Evolutionary conservation across 139 green algal species (phyloP), one percentile per base, ranked within the genome.

Genomic region (Chlorella sp.): DNA sequence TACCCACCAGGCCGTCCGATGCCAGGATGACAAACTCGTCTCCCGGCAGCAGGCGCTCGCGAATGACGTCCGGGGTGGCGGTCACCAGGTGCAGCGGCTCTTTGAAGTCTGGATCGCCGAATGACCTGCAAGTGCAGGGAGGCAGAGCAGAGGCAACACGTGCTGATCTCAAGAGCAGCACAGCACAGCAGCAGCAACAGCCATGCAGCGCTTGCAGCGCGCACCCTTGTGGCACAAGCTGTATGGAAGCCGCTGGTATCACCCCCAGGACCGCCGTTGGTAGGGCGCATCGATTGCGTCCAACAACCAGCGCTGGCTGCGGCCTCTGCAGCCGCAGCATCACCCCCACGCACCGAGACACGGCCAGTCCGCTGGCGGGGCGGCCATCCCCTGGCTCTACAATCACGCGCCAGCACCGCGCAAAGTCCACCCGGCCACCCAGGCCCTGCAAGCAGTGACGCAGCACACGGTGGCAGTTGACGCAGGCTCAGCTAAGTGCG

Each of bases 101-200:
- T 87, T 96, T 96, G 89, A 96, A 96, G 39, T 94, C 91, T 1
- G 94, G 86, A 74, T 96, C 93, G 17, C 93, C 93, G 71, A 96
- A 85, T 12, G 71, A 78, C 16, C 87, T 84, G 78, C 34, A n/a
- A 23, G 51, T 60, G 3, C 9, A 60, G 51, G 21, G 9, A 51
- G 44, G 6, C 9, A 51, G 44, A 9, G 44, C 44, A 51, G 44
- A 51, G 9, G n/a, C n/a, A 51, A 51, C 44, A 51, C 9, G 44
- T 6, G 44, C n/a, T n/a, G n/a, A n/a, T n/a, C n/a, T n/a, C n/a
- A n/a, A n/a, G n/a, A n/a, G n/a, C n/a, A n/a, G n/a, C n/a, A n/a
- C n/a, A n/a, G n/a, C n/a, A n/a, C n/a, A n/a, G n/a, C n/a, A n/a
- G n/a, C n/a, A n/a, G n/a, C n/a, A n/a, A n/a, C n/a, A n/a, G n/a